Conservation (phyloP, 768 basidiomycete genomes). For the Lentinula boryana region DNA sequence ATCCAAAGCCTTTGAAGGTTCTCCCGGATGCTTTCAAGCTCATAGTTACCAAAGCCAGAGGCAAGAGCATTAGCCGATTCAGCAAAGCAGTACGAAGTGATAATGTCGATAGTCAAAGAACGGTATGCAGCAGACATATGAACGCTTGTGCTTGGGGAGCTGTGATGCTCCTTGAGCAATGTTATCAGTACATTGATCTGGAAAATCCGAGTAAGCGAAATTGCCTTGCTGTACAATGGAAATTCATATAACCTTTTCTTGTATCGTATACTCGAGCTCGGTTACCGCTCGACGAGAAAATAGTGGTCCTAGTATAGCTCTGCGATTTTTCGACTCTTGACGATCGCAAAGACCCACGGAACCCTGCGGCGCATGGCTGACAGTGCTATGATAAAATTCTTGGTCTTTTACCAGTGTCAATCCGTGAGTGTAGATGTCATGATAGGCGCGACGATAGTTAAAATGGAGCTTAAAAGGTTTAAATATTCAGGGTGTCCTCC, state of each 20-base stretch:
- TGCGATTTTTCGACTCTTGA: conserved; percentile 9
- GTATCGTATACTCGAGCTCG: conserved; percentile 7
- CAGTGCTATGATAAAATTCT: background rate
- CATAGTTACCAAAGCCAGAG: conserved; percentile 24
- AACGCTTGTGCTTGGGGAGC: conserved; percentile 27
- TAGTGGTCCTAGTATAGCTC: conserved; percentile 11
- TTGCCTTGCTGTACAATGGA: background rate
- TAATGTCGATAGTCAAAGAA: conserved; percentile 26
- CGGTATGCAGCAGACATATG: conserved; percentile 27
- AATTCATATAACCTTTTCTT: conserved; percentile 7
- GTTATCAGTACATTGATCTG: background rate
- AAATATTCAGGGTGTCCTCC: background rate
- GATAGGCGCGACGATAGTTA: conserved; percentile 23
- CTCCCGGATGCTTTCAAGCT: conserved; percentile 6
- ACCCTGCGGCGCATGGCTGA: background rate
- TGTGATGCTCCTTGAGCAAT: conserved; percentile 16
- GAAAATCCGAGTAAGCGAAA: background rate
- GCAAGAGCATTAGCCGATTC: conserved; percentile 19
- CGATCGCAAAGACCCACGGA: background rate
- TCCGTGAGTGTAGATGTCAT: conserved; percentile 24
- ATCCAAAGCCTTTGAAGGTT: conserved; percentile 1
- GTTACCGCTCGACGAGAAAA: conserved; percentile 14
- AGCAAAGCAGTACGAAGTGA: conserved; percentile 19
- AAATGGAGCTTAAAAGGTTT: conserved; percentile 27
- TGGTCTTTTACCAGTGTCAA: conserved; percentile 18